Evolutionary conservation across 495 filamentous ascomycete species (phyloP).

Genomic region (Neurospora cerealis): DNA sequence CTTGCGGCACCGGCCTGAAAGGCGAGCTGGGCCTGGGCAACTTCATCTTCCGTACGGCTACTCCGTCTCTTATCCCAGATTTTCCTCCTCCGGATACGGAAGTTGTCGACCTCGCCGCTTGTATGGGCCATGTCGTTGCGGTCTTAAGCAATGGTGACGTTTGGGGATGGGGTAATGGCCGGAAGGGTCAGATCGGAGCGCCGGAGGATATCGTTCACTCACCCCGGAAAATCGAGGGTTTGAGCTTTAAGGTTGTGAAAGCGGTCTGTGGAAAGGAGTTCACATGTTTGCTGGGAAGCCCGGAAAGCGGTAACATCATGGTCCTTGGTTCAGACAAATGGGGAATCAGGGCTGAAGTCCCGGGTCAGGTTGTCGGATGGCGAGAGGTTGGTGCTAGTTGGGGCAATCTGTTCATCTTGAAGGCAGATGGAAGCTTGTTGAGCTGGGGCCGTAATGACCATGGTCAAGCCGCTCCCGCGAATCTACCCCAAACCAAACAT

Average conservation of each 20-base stretch:
- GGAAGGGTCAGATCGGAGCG: conserved; percentile 72
- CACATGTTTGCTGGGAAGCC: conserved; percentile 55
- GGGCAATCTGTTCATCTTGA: conserved; percentile 66
- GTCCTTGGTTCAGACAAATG: conserved; percentile 66
- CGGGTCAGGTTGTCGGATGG: conserved; percentile 35
- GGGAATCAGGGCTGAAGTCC: conserved; percentile 40
- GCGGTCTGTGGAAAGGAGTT: conserved; percentile 77
- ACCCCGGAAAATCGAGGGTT: conserved; percentile 49
- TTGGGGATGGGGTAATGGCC: conserved; percentile 79
- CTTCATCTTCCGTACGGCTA: conserved; percentile 16
- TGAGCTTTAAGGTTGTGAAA: conserved; percentile 43
- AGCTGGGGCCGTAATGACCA: conserved; percentile 77
- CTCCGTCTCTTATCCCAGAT: conserved; percentile 30
- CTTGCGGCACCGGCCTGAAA: conserved; percentile 53
- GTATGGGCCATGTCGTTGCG: conserved; percentile 67
- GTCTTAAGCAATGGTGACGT: conserved; percentile 65
- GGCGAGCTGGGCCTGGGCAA: conserved; percentile 62
- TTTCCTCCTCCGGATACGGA: conserved; percentile 49
- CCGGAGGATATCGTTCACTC: conserved; percentile 36
- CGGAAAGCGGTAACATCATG: conserved; percentile 41
- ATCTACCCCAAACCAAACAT: conserved; percentile 38
- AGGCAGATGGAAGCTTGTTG: conserved; percentile 41
- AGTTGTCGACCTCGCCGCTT: conserved; percentile 51
- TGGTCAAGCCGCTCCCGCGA: conserved; percentile 60
- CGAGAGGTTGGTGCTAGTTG: conserved; percentile 63